phyloP scores from a whole-genome alignment of 2,329 filamentous ascomycete species.

The Pseudocercospora pini-densiflorae region DNA sequence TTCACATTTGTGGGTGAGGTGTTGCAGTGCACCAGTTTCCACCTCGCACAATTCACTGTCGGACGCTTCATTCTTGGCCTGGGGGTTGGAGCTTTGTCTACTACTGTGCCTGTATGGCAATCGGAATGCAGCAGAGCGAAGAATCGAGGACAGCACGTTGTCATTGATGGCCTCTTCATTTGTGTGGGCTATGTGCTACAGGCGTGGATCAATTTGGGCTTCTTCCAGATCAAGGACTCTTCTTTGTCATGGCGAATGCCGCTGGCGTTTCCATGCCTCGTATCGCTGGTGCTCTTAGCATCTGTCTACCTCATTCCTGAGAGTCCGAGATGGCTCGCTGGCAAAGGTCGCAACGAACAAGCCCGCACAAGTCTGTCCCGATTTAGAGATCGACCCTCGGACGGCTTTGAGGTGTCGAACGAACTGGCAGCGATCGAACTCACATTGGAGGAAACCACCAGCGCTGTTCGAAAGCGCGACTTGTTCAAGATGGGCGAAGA shows the following conservation, averaged over 20 bases:
- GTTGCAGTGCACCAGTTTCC: constrained; percentile 51
- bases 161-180: constrained; percentile 54
- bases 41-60: constrained; percentile 52
- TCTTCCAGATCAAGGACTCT: constrained; percentile 44
- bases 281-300: constrained; percentile 39
- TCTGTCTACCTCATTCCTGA: constrained; percentile 44
- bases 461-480: constrained; percentile 45
- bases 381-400: constrained; percentile 45
- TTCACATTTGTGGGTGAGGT: constrained; percentile 50
- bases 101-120: constrained; percentile 55
- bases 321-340: constrained; percentile 46
- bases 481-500: constrained; percentile 57
- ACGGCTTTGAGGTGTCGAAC: constrained; percentile 45
- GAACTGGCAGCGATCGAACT: constrained; percentile 56
- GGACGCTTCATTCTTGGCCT: constrained; percentile 51
- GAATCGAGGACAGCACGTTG: constrained; percentile 47
- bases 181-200: constrained; percentile 51
- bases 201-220: constrained; percentile 55
- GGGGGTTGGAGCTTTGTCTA: constrained; percentile 50
- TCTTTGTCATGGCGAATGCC: constrained; percentile 52
- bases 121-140: constrained; percentile 45
- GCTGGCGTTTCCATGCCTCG: constrained; percentile 54
- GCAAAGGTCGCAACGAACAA: constrained; percentile 35
- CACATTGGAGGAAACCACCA: constrained; percentile 50
- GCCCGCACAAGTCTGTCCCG: constrained; percentile 41